A percentile compares a stretch with the other conserved stretches of the same genome.
phyloP scores from a whole-genome alignment of 345 rosid species.

The Eutrema japonicum region DNA sequence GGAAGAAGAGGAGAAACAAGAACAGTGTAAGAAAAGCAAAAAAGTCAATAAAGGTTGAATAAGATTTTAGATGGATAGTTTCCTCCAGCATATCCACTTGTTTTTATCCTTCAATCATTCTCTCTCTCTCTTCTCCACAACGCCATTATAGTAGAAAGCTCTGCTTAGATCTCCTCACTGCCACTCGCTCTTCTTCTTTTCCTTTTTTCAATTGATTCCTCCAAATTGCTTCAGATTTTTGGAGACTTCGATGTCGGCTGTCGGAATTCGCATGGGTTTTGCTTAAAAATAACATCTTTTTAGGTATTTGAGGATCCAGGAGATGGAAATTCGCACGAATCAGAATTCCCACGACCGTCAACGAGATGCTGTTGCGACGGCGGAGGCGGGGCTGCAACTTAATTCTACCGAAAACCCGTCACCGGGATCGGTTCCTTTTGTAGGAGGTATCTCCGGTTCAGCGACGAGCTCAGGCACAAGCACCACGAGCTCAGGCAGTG shows the following conservation, averaged over 20 bases:
- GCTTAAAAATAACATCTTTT: background rate
- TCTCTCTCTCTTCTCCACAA: conserved; percentile 16
- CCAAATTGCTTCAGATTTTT: background rate
- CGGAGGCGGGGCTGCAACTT: conserved; percentile 46
- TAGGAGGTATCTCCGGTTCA: conserved; percentile 52
- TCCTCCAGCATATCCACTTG: conserved; percentile 42
- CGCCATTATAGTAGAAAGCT: conserved; percentile 29
- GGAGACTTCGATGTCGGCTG: background rate
- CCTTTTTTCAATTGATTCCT: background rate
- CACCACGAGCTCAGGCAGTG: conserved; percentile 38
- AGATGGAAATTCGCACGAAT: conserved; percentile 41
- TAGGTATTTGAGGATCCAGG: background rate
- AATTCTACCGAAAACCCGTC: conserved; percentile 46
- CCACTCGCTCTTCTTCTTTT: conserved; percentile 20
- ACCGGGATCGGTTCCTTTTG: conserved; percentile 50
- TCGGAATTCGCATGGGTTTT: conserved; percentile 17
- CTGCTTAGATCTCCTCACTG: conserved; percentile 37
- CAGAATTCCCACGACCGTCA: conserved; percentile 43
- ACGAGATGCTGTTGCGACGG: conserved; percentile 39
- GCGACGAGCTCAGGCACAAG: conserved; percentile 19
- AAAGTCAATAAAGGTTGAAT: conserved; percentile 43
- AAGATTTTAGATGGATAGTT: conserved; percentile 26
- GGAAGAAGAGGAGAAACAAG: background rate
- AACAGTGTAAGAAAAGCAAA: conserved; percentile 29
- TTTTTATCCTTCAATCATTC: conserved; percentile 41